A percentile compares a stretch with the other conserved stretches of the same genome.
Conservation (phyloP, 352 stramenopile genomes). For the Pythium volutum region DNA sequence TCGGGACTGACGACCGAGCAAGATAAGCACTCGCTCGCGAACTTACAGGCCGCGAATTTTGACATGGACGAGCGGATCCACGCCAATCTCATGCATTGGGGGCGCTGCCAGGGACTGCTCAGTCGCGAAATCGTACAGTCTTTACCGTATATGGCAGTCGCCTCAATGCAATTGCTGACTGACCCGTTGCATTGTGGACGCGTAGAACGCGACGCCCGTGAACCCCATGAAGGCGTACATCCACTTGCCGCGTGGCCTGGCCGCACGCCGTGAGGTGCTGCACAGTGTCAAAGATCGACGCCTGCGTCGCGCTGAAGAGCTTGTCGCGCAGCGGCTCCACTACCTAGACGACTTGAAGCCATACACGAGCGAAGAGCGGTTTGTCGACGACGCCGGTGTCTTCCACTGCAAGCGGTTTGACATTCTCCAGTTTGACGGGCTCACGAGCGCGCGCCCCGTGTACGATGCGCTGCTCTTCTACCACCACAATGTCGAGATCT, state of each 20-base stretch:
- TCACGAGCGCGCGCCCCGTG: conserved; percentile 32
- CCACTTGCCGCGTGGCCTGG: conserved; percentile 9
- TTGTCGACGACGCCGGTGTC: background rate
- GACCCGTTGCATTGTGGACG: background rate
- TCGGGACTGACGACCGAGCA: conserved; percentile 7
- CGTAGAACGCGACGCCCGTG: conserved; percentile 13
- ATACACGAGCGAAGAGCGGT: conserved; percentile 17
- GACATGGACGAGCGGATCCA: conserved; percentile 22
- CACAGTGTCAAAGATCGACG: conserved; percentile 4
- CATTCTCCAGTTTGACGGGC: conserved; percentile 41
- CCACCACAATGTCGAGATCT: conserved; percentile 51
- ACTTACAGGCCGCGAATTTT: conserved; percentile 8
- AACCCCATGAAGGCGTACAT: conserved; percentile 19
- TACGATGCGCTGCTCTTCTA: conserved; percentile 41
- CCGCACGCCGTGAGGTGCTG: conserved; percentile 4
- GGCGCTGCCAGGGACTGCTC: conserved; percentile 14
- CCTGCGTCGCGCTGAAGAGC: conserved; percentile 3
- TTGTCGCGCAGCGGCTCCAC: conserved; percentile 12
- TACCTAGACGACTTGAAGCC: conserved; percentile 5
- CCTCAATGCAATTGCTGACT: background rate
- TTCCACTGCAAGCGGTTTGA: conserved; percentile 27
- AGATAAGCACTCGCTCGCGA: conserved; percentile 10
- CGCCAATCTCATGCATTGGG: conserved; percentile 12
- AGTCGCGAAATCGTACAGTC: conserved; percentile 3
- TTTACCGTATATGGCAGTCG: background rate